Evolutionary conservation across 2,329 filamentous ascomycete species (phyloP), one percentile per base, ranked within the genome.

Genomic region (Fusarium lyarnte): DNA sequence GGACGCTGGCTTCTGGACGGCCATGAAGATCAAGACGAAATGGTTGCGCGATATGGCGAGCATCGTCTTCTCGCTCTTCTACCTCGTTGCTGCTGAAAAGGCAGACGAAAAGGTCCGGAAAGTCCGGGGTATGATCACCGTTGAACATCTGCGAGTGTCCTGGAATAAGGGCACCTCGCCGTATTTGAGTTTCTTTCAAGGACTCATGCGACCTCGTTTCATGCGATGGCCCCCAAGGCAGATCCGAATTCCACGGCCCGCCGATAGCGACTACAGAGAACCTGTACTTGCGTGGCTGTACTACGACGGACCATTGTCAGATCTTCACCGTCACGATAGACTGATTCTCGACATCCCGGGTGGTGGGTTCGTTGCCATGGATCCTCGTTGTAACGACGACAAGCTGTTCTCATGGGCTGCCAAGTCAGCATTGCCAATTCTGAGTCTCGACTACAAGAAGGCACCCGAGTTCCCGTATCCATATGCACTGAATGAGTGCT

Each of bases 1-100:
- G 68, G 96, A 99, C 77, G 96, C 96, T 10, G 96, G 96, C 3
- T 99, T 98, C 82, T 99, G 96, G 96, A 97, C 94, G 0, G 96
- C 96, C 38, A 99, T 99, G 96, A 92, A 91, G 77, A 95, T 99
- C 72, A 89, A 89, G 52, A 80, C 80, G 58, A 94, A 93, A 77
- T 95, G 93, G 90, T 75, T 97, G 45, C 88, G 94, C 42, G 95
- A 98, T 79, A 79, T 97, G 19, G 89, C 93, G 14, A 94, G 94
- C 79, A 86, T 98, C 25, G 85, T 94, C 51, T 98, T 98, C 81
- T 93, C 93, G 1, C 79, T 92, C 16, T 99, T 97, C 82, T 99
- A 99, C 80, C 86, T 99, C 71, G 88, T 98, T 59, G 94, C 95
- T 19, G 94, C 96, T 1, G 95, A 98, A 81, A 92, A 94, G 78